phyloP scores from a whole-genome alignment of 495 filamentous ascomycete genomes.

The Xylaria sp. region DNA sequence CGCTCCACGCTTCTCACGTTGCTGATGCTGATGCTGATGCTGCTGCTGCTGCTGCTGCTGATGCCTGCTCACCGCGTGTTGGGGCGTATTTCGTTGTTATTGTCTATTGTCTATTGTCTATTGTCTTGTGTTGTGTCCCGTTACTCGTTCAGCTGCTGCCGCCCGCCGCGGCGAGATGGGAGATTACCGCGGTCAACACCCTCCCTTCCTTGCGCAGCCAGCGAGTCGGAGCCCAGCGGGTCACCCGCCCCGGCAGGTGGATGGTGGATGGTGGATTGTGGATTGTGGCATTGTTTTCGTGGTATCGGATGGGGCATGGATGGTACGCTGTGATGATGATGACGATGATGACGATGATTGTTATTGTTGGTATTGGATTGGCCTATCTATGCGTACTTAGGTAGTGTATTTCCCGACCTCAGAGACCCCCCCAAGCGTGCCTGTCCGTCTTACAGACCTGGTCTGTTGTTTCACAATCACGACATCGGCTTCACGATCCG shows the following conservation, averaged over 20 bases:
- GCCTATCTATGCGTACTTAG: too few relatives aligned
- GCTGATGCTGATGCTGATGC: too few relatives aligned
- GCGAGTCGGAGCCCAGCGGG: slow-evolving; percentile 25
- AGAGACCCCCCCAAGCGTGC: slow-evolving; percentile 16
- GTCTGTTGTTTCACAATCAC: slow-evolving; percentile 20
- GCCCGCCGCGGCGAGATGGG: slow-evolving; percentile 11
- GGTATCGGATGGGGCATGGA: slow-evolving; percentile 22
- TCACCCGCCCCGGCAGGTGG: slow-evolving; percentile 25
- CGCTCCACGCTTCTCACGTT: too few relatives aligned
- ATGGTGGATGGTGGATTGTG: too few relatives aligned
- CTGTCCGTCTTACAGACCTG: slow-evolving; percentile 15
- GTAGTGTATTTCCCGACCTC: slow-evolving; percentile 24
- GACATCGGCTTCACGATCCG: slow-evolving; percentile 28
- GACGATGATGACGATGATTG: not conserved
- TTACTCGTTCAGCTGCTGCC: slow-evolving; percentile 7
- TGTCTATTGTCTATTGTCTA: too few relatives aligned
- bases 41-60: too few relatives aligned
- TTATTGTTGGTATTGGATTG: slow-evolving; percentile 23
- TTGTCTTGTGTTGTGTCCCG: too few relatives aligned
- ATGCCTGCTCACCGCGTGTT: not conserved
- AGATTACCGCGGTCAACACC: slow-evolving; percentile 20
- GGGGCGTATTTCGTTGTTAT: not conserved
- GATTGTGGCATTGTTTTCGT: slow-evolving; percentile 27
- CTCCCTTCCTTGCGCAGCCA: slow-evolving; percentile 4
- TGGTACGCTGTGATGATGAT: slow-evolving; percentile 5